phyloP scores from a whole-genome alignment of 768 basidiomycete genomes.

The Lanmaoa pseudosensibilis region DNA sequence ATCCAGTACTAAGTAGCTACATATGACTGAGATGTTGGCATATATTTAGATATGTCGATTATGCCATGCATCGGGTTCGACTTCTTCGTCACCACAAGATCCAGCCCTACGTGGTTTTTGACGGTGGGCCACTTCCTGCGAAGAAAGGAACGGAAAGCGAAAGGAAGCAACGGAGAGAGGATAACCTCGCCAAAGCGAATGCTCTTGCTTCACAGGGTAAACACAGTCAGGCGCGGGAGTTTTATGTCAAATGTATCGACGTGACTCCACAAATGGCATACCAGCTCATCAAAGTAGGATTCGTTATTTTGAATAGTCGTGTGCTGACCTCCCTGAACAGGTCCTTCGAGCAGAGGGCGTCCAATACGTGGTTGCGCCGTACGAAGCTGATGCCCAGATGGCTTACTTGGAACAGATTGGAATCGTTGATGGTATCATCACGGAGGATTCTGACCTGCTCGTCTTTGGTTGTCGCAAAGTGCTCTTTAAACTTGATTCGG shows the following conservation, averaged over 20 bases:
- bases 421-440: conserved; percentile 86
- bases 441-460: conserved; percentile 96
- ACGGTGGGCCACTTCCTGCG: conserved; percentile 93
- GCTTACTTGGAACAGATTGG: conserved; percentile 85
- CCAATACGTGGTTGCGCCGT: conserved; percentile 90
- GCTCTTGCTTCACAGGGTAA: conserved; percentile 76
- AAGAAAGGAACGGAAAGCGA: conserved; percentile 88
- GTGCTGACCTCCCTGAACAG: conserved; percentile 41
- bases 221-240: conserved; percentile 78
- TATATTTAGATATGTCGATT: conserved; percentile 82
- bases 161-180: conserved; percentile 72
- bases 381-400: conserved; percentile 97
- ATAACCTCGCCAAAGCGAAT: conserved; percentile 73
- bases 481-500: conserved; percentile 87
- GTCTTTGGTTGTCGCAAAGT: conserved; percentile 95
- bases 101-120: conserved; percentile 90
- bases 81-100: conserved; percentile 83
- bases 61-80: conserved; percentile 89
- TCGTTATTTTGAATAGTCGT: neutral
- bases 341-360: conserved; percentile 81
- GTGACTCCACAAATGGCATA: conserved; percentile 97
- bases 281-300: conserved; percentile 87
- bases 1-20: no score
- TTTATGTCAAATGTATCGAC: conserved; percentile 88
- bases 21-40: conserved; percentile 4